phyloP scores from a whole-genome alignment of 2,329 filamentous ascomycete genomes.

The Sclerotinia subarctica region DNA sequence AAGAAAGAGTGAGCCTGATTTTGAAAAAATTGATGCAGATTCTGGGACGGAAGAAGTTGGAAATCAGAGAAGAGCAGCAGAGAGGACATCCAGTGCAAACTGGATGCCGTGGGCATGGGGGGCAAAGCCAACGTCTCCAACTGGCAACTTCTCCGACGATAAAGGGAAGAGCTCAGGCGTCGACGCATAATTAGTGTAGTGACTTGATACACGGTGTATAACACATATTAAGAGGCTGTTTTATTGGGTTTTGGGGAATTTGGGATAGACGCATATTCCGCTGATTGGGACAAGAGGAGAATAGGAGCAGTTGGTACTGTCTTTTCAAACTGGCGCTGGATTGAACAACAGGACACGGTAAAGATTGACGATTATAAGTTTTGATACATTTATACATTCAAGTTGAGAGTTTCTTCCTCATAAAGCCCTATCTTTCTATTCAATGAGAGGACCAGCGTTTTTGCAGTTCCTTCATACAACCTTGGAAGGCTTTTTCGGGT shows the following conservation, averaged over 20 bases:
- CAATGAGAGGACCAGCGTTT: not conserved
- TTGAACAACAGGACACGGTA: not conserved
- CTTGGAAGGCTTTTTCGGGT: not conserved
- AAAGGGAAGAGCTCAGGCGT: conserved; percentile 28
- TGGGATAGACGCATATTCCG: conserved; percentile 11
- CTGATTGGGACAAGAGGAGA: not conserved
- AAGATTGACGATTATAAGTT: not conserved
- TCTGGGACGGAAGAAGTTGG: conserved; percentile 56
- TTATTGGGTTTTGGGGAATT: not conserved
- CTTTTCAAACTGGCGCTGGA: not conserved
- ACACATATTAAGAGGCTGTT: conserved; percentile 2
- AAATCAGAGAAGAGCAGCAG: conserved; percentile 32
- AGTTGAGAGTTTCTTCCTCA: not conserved
- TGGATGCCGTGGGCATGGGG: conserved; percentile 53
- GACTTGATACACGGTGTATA: not conserved
- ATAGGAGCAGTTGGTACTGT: not conserved
- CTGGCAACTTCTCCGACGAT: conserved; percentile 23
- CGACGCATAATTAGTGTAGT: conserved; percentile 21
- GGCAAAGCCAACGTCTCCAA: conserved; percentile 12
- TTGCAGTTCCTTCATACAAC: not conserved
- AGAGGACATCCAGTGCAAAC: conserved; percentile 40
- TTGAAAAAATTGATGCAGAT: conserved; percentile 82
- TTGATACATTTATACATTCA: not conserved
- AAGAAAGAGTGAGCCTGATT: conserved; percentile 82
- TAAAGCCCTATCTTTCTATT: not conserved